Evolutionary conservation across 208 protist genomes (phyloP).

Genomic region (Leishmania tarentolae): DNA sequence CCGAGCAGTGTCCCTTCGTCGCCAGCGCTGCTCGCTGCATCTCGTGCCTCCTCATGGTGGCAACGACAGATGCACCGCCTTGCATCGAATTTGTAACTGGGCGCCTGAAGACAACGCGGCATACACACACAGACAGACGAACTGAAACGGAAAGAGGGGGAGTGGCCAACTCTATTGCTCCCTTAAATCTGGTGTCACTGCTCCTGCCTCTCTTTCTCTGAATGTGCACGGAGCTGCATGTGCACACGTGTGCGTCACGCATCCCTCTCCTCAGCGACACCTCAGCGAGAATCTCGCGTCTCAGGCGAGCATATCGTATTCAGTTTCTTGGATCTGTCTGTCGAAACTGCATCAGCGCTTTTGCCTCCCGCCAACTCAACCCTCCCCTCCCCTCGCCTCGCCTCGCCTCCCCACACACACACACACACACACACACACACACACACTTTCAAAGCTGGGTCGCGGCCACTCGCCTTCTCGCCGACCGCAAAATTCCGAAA

Average conservation of each 20-base stretch:
- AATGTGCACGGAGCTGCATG: not conserved
- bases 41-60: constrained; percentile 6
- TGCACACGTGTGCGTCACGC: not conserved
- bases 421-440: not conserved
- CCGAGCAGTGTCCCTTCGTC: not conserved
- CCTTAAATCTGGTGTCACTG: too few relatives aligned
- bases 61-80: constrained; percentile 6
- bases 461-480: not conserved
- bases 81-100: not conserved
- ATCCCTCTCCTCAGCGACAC: not conserved
- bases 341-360: not conserved
- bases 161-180: not conserved
- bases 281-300: not conserved
- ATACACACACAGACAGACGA: not conserved
- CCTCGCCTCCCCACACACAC: not conserved
- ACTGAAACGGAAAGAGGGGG: not conserved
- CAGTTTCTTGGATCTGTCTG: not conserved
- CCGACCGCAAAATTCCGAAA: not conserved
- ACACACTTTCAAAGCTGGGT: not conserved
- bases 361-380: not conserved
- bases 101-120: not conserved
- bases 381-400: not conserved
- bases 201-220: not conserved
- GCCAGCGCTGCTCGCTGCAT: not conserved
- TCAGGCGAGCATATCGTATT: not conserved